Evolutionary conservation across 1,284 basidiomycete species (phyloP).

Genomic region (Ceratobasidium sp.): DNA sequence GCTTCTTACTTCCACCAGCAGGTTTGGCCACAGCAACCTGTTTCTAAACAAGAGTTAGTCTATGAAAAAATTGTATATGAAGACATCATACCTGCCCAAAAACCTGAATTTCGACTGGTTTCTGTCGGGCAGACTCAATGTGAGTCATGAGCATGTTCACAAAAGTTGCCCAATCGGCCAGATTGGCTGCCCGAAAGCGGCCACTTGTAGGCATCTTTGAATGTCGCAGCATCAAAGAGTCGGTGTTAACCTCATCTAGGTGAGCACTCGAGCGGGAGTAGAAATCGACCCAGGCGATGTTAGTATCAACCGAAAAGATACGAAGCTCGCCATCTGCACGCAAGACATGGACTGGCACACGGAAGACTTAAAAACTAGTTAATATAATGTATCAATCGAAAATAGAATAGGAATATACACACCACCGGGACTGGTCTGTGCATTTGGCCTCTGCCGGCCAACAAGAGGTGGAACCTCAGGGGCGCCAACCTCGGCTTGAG

Average conservation of each 20-base stretch:
- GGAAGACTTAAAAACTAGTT: background rate
- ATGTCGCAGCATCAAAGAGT: background rate
- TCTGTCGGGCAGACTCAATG: background rate
- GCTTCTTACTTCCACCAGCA: background rate
- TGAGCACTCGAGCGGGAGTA: background rate
- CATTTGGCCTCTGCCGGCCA: too few relatives aligned
- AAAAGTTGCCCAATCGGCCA: background rate
- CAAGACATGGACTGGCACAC: background rate
- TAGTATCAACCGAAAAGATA: background rate
- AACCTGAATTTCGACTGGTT: background rate
- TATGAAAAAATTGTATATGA: background rate
- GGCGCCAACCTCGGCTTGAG: too few relatives aligned
- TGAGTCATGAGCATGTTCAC: background rate
- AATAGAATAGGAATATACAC: background rate
- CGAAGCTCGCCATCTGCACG: background rate
- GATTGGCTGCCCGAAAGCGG: background rate
- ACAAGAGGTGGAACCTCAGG: too few relatives aligned
- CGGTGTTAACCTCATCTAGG: background rate
- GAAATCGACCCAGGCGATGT: background rate
- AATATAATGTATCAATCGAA: background rate
- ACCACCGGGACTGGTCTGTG: background rate
- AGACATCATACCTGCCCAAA: background rate
- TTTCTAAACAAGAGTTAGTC: background rate
- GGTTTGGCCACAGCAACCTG: background rate
- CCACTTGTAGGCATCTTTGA: background rate